These are phyloP conservation scores for Aphanomyces astaci DNA, from an alignment of 352 stramenopile species.

Conservation along the genomic window DNA sequence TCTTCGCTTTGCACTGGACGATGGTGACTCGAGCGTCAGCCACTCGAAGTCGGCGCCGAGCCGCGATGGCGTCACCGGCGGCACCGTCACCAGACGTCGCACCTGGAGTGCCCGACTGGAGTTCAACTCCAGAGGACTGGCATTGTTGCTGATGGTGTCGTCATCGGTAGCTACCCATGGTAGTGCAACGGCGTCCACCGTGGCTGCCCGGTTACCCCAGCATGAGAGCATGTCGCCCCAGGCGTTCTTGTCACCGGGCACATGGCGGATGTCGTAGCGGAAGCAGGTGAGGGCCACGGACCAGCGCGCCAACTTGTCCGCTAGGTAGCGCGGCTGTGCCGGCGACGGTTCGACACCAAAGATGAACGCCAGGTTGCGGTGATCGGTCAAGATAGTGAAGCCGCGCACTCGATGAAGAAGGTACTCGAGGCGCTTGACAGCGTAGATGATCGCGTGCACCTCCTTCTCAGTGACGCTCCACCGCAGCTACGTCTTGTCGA, in stretches of 20 bases:
- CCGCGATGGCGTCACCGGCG: too few species aligned
- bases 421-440: slow-evolving; percentile 25
- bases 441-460: slow-evolving; percentile 26
- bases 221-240: slow-evolving; percentile 32
- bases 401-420: slow-evolving; percentile 15
- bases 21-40: too few species aligned
- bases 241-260: slow-evolving; percentile 28
- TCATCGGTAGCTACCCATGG: too few species aligned
- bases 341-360: slow-evolving; percentile 17
- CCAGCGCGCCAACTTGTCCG: slow-evolving; percentile 32
- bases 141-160: too few species aligned
- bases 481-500: slow-evolving; percentile 10
- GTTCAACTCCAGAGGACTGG: too few species aligned
- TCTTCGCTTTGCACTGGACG: too few species aligned
- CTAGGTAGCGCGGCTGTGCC: slow-evolving; percentile 24
- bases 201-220: slow-evolving; percentile 28
- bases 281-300: slow-evolving; percentile 23
- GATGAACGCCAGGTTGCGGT: slow-evolving; percentile 29
- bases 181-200: too few species aligned
- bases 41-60: too few species aligned
- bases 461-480: slow-evolving; percentile 28
- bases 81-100: too few species aligned
- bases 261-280: slow-evolving; percentile 27
- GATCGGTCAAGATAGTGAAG: slow-evolving; percentile 27
- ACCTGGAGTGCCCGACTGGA: too few species aligned